Evolutionary conservation across 164 flowering plant species (phyloP), one percentile per base, ranked within the genome.

Genomic region (Vitis labrusca): DNA sequence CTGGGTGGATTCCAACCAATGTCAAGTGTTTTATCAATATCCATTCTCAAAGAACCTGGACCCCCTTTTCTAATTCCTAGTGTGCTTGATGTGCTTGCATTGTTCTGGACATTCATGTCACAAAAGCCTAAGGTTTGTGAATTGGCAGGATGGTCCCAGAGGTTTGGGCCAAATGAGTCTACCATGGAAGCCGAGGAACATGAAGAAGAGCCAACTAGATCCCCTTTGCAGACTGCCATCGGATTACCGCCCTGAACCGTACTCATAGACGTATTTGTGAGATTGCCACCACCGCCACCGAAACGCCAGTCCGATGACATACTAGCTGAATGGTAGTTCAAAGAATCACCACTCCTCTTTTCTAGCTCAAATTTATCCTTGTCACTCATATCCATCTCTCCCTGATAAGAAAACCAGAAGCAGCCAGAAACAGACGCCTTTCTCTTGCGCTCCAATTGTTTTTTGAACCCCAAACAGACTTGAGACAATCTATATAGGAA

Each of bases 241-340:
- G 79, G 71, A 73, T 76, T 86, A 55, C 71, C 80, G 8, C 68
- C 16, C 15, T 76, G 75, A 70, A 79, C 78, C 61, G 81, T 73
- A 69, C 84, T 82, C 71, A 81, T 59, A 13, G 87, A 70, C 44
- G 85, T 61, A 73, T 67, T 83, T 3, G 79, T 16, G 11, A 80
- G 73, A 77, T 74, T 78, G 27, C 27, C 27, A 2, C 27, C 27
- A 23, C 78, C 72, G 55, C 70, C 66, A 8, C 67, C 74, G 71
- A 82, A 80, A 75, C 71, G 84, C 92, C 93, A 89, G 27, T 86
- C 87, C 49, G 87, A 72, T n/a, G 88, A 62, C 72, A 80, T 63
- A 69, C 67, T 74, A 47, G 84, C 23, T 23, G 87, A 69, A 70
- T 79, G 72, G 70, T 77, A 84, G 73, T 70, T 75, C 65, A 78